Conservation (phyloP, 331 rosid genomes). For the Stylosanthes scabra region DNA sequence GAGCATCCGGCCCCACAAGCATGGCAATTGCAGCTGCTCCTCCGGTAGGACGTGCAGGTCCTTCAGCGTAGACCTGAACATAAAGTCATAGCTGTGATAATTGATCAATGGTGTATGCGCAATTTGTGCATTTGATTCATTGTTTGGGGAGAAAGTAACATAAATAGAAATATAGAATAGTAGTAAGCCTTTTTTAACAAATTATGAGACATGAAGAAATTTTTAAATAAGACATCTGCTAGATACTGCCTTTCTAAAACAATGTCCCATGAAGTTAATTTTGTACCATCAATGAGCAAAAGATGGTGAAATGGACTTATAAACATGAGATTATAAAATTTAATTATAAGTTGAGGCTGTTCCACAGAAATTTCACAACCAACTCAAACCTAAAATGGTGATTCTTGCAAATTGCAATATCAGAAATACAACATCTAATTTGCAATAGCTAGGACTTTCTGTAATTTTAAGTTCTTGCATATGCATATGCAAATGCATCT, state of each 20-base stretch:
- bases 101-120: not conserved
- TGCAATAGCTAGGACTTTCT: no score
- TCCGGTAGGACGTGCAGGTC: constrained; percentile 96
- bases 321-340: no score
- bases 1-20: constrained; percentile 90
- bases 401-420: no score
- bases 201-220: not conserved
- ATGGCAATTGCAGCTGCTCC: constrained; percentile 95
- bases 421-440: no score
- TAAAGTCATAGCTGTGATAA: constrained; percentile 23
- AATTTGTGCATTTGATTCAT: not conserved
- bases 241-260: not conserved
- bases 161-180: not conserved
- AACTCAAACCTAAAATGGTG: no score
- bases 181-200: not conserved
- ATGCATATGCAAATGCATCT: no score
- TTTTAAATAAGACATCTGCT: not conserved
- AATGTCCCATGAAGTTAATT: not conserved
- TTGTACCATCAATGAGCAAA: no score
- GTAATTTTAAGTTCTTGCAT: no score
- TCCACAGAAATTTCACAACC: no score
- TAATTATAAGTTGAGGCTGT: no score
- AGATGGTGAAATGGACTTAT: no score
- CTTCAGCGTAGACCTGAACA: constrained; percentile 89
- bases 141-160: not conserved